Evolutionary conservation across 2,329 filamentous ascomycete genomes (phyloP), one percentile per base, ranked within the genome.

Genomic region (Neurospora crassa): DNA sequence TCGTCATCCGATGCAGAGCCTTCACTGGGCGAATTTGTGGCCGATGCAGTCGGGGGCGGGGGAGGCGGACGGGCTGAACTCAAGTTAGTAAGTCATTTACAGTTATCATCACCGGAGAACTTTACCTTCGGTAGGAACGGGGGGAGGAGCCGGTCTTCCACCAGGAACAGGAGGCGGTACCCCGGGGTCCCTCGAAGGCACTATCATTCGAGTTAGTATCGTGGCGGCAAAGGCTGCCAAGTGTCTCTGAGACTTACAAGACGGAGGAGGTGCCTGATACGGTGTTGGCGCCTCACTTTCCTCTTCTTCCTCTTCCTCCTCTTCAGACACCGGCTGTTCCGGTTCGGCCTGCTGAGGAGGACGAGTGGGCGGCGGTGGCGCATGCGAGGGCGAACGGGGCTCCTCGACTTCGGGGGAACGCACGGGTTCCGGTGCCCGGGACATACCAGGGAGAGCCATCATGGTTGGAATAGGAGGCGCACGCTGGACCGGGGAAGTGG

Each of bases 1-100:
- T 97, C 95, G 79, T 97, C 94, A 76, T 96, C 94, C 63, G 94
- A 96, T 79, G 92, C 92, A 1, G 93, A 96, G 40, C 93, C 94
- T 73, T 91, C 87, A 71, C 90, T 93, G 67, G 89, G 90, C 53
- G 92, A 92, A 68, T 86, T 84, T 18, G 87, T 78, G 63, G 84
- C 83, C 43, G 85, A 82, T 47, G 87, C 82, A 69, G 75, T 42
- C 40, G 87, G 84, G 53, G 83, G 83, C 42, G 84, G 83, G 68
- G 87, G 88, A 1, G 85, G 83, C 67, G 90, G 88, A 68, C 90
- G 91, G 76, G 88, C 91, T 93, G 76, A 34, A 76, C 70, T 40
- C 69, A 70, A 43, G 72, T 78, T 74, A 82, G 80, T 74, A 77
- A 71, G 69, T 43, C 68, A 47, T 69, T 34, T 34, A 71, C 16